Base-by-base conservation (phyloP, 2,329 filamentous ascomycete species). In the Cryphonectria radicalis region DNA sequence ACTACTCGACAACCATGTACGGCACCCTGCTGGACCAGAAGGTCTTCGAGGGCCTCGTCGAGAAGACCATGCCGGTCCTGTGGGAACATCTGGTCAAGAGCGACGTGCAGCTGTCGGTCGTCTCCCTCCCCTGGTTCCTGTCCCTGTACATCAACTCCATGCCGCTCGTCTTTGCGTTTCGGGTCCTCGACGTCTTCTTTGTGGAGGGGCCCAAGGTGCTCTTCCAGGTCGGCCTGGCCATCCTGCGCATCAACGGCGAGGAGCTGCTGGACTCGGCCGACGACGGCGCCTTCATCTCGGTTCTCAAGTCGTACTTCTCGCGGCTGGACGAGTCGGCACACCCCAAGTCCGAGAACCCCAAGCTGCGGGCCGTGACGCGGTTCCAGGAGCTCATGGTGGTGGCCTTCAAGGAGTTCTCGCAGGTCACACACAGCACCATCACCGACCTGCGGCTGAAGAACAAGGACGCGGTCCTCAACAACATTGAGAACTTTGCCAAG, bases 321-420 rank as follows among this genome's bases (percentile, higher is more conserved):
- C 90, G 94, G 55, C 86, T 99, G 11, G 95, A 98, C 79, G 95
- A 98, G 82, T 98, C 95, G 4, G 96, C 96, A 2, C 95, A 99
- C 78, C 96, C 96, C 2, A 95, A 92, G 78, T 98, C 94, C 0
- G 95, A 98, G 79, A 99, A 98, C 74, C 91, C 95, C 3, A 99
- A 98, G 82, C 85, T 98, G 67, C 89, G 95, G 68, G 94, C 95
- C 0, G 96, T 99, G 68, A 99, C 97, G 7, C 90, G 93, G 63
- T 99, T 99, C 79, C 96, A 99, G 78, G 96, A 98, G 80, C 88
- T 99, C 70, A 98, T 99, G 95, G 96, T 99, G 3, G 96, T 98
- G 28, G 96, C 96, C 0, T 99, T 99, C 83, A 98, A 98, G 76
- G 96, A 99, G 78, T 99, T 99, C 78, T 92, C 95, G 0, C 93